Evolutionary conservation across 192 early-diverging fungal species (phyloP).

Genomic region (Spizellomyces punctatus): DNA sequence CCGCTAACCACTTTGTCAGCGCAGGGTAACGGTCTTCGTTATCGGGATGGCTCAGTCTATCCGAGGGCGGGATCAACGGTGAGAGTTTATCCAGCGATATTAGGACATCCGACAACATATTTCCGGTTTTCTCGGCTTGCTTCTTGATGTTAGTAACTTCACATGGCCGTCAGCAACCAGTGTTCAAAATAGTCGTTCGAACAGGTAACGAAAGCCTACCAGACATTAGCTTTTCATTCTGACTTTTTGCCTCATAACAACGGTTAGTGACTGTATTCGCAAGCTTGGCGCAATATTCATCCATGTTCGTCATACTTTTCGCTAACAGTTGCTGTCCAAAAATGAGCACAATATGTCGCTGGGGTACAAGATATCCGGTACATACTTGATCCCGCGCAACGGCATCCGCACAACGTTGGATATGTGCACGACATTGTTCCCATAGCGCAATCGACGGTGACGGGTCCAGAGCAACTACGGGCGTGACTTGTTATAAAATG

Average conservation of each 20-base stretch:
- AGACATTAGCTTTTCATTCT: conserved; percentile 27
- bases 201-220: conserved; percentile 14
- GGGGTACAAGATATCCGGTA: not conserved
- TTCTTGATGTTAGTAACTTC: conserved; percentile 29
- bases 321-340: conserved; percentile 11
- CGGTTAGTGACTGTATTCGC: conserved; percentile 36
- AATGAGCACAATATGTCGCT: not conserved
- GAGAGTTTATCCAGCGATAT: conserved; percentile 39
- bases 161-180: too few species aligned
- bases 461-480: conserved; percentile 29
- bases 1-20: not conserved
- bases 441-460: conserved; percentile 9
- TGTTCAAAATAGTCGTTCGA: too few species aligned
- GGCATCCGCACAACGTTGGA: conserved; percentile 18
- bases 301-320: conserved; percentile 31
- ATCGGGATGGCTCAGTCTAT: conserved; percentile 19
- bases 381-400: conserved; percentile 31
- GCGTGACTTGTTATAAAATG: too few species aligned
- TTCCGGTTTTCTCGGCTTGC: conserved; percentile 20
- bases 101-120: conserved; percentile 14
- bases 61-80: conserved; percentile 23
- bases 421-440: conserved; percentile 21
- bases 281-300: conserved; percentile 44
- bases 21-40: conserved; percentile 31
- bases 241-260: conserved; percentile 26